Evolutionary conservation across 768 basidiomycete species (phyloP).

Genomic region (Coprinopsis sp.): DNA sequence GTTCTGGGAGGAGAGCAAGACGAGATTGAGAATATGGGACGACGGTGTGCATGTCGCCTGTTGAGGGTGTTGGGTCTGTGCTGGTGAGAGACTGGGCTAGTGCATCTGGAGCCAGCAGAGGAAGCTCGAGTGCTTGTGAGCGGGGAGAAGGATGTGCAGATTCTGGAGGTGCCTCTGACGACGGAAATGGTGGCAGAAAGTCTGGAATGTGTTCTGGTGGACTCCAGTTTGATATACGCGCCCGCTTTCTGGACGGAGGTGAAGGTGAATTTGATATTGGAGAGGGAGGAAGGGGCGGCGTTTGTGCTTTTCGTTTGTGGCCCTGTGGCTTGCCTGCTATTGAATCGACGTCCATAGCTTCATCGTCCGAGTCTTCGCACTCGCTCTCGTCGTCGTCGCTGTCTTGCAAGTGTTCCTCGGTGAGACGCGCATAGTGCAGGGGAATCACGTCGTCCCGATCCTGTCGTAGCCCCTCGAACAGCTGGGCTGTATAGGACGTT

Average conservation of each 20-base stretch:
- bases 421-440: conserved; percentile 41
- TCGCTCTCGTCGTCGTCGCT: conserved; percentile 27
- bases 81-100: conserved; percentile 40
- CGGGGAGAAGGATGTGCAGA: conserved; percentile 23
- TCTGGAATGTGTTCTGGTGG: conserved; percentile 61
- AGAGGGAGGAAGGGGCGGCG: conserved; percentile 47
- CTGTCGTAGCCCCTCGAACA: conserved; percentile 52
- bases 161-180: conserved; percentile 35
- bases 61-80: conserved; percentile 45
- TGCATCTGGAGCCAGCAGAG: conserved; percentile 26
- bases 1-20: conserved; percentile 57
- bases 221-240: conserved; percentile 52
- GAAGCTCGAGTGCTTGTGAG: conserved; percentile 32
- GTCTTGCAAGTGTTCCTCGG: conserved; percentile 24
- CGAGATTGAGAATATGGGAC: conserved; percentile 74
- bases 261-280: conserved; percentile 51
- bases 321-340: background rate
- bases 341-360: conserved; percentile 28
- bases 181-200: conserved; percentile 70
- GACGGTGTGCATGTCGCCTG: conserved; percentile 68
- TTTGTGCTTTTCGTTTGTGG: conserved; percentile 24
- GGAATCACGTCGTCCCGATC: conserved; percentile 53
- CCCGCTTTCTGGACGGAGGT: conserved; percentile 54
- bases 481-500: conserved; percentile 48
- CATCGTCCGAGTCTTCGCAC: conserved; percentile 22